Base-by-base conservation (phyloP, 2,329 filamentous ascomycete genomes). In the Aureobasidium lini region DNA sequence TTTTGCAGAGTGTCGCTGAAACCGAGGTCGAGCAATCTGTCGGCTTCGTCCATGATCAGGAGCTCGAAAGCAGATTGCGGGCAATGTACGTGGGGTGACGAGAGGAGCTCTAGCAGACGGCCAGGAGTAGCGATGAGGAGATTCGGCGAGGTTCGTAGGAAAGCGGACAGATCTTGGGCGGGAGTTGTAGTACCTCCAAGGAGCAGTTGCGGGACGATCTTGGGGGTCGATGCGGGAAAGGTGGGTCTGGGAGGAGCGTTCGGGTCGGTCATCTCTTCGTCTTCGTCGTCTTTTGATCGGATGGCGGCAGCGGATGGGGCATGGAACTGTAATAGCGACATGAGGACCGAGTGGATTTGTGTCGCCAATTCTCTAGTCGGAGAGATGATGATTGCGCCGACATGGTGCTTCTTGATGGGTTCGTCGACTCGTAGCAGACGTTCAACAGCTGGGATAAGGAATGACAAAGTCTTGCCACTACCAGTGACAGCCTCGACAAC, bases 401-500 rank as follows among this genome's bases (percentile, higher is more conserved):
- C 83, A 71, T 97, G 90, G 72, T 96, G 88, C 69, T 88, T 90
- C 74, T 94, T 95, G 36, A 90, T 85, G 2, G 90, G 88, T 62
- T 93, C 89, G 62, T 91, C 86, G 31, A 89, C 76, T 64, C 88
- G 85, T 61, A 97, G 77, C 47, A 97, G 79, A 66, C 89, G 88
- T 73, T 95, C 88, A 28, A 95, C 82, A 4, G 95, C 78, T 1
- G 92, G 91, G 48, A 96, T 86, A 36, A 95, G 76, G 68, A 93
- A 99, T 1, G 90, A 83, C 32, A 96, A 78, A 0, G 91, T 96
- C 75, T 96, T 96, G 62, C 91, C 91, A 72, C 89, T 94, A 11
- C 92, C 91, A 2, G 91, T 96, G 4, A 95, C 91, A 34, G 90
- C 90, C 77, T 95, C 90, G 6, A 96, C 91, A 1, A 96, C 91